Base-by-base conservation (phyloP, 768 basidiomycete genomes). In the Boletus coccyginus region DNA sequence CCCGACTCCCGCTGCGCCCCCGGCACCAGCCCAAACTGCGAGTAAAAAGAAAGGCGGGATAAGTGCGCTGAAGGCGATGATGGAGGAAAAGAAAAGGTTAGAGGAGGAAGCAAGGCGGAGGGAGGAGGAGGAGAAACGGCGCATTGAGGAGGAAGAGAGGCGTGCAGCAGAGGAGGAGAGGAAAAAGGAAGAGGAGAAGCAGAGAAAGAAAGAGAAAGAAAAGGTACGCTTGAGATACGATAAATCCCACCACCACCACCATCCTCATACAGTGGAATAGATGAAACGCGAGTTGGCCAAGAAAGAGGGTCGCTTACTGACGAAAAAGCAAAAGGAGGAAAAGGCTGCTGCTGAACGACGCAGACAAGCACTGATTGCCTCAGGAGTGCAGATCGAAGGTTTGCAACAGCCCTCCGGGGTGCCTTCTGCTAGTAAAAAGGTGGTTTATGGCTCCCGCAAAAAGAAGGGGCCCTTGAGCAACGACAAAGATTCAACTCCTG, bases 251-350 rank as follows among this genome's bases (percentile, higher is more conserved):
- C 53, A 32, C 52, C 53, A 46, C 33, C 31, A 14, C 45, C 47
- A 10, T 31, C 41, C 51, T 56, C 39, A 50, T 35, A 41, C 11
- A n/a, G 31, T 45, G 44, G 49, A 47, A 51, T 66, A 95, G 94
- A 88, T 84, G 44, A 97, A 96, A 73, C 86, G 85, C 50, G 95
- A 97, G 64, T 70, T 89, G 50, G 87, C 90, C 14, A 93, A 90
- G 81, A 96, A 94, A 70, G 95, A 98, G 74, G 97, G 97, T 24
- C 84, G 90, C 45, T 76, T 96, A 27, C 80, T 98, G 48, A 98
- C 96, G n/a, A 94, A 96, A 73, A 97, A 95, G 74, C 95, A 98
- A 71, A 96, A 94, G 73, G 90, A 92, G 66, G 95, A 98, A 70
- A 87, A 82, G 63, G 90, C 90, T 21, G 89, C 86, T 61, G 94